Conservation (phyloP, 2,329 filamentous ascomycete genomes). For the Aspergillus phoenicis region DNA sequence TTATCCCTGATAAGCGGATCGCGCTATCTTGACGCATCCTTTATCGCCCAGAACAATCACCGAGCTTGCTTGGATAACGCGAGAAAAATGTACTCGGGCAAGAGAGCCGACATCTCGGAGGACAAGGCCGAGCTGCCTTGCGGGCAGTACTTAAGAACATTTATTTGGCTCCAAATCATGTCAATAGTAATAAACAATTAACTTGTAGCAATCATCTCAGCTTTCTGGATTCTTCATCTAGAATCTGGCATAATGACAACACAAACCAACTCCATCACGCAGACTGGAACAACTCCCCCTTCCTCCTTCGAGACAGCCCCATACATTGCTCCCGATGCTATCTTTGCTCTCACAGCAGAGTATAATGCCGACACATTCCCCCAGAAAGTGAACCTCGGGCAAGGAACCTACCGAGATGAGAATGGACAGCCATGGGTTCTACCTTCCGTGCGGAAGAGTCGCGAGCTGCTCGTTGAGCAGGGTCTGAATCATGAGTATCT, state of each 20-base stretch:
- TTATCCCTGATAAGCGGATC: neutral
- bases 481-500: slow-evolving; percentile 90
- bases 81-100: neutral
- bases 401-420: slow-evolving; percentile 90
- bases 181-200: too few species aligned
- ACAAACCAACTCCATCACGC: neutral
- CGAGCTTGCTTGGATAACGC: neutral
- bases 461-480: slow-evolving; percentile 57
- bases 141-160: neutral
- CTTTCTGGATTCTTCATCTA: neutral
- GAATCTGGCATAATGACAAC: neutral
- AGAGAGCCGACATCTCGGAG: neutral
- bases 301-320: slow-evolving; percentile 25
- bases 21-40: neutral
- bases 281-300: neutral
- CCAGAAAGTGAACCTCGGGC: slow-evolving; percentile 87
- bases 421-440: slow-evolving; percentile 93
- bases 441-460: slow-evolving; percentile 71
- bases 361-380: slow-evolving; percentile 71
- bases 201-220: too few species aligned
- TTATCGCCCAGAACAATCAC: neutral
- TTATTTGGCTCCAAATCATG: too few species aligned
- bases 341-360: slow-evolving; percentile 29
- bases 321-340: slow-evolving; percentile 25
- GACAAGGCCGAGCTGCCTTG: neutral